Conservation (phyloP, 1,284 basidiomycete genomes). For the Porphyrellus sp. region DNA sequence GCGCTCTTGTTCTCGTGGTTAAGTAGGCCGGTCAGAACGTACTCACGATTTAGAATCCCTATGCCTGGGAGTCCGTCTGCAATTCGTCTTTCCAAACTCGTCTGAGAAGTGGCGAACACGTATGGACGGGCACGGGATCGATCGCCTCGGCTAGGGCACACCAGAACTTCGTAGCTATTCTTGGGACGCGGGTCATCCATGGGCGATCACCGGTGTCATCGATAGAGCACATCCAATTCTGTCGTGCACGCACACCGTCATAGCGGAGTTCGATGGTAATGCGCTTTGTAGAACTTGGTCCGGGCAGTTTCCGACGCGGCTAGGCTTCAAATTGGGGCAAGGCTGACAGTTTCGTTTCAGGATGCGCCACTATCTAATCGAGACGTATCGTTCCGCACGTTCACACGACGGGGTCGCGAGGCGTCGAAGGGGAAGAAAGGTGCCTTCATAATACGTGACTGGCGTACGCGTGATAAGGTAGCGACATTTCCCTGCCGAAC, state of each 20-base stretch:
- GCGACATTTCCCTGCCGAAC: neutral
- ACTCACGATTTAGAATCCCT: slow-evolving; percentile 21
- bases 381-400: slow-evolving; percentile 8
- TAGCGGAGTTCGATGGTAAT: slow-evolving; percentile 7
- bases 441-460: slow-evolving; percentile 21
- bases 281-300: neutral
- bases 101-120: slow-evolving; percentile 18
- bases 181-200: slow-evolving; percentile 9
- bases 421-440: neutral
- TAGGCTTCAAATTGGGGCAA: neutral
- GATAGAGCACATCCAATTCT: neutral
- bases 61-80: slow-evolving; percentile 24
- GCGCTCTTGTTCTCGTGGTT: slow-evolving; percentile 6
- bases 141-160: slow-evolving; percentile 4
- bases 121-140: slow-evolving; percentile 3
- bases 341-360: slow-evolving; percentile 14
- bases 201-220: slow-evolving; percentile 10
- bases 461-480: slow-evolving; percentile 3
- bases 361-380: slow-evolving; percentile 18
- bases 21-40: slow-evolving; percentile 1
- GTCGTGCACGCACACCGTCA: slow-evolving; percentile 6
- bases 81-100: slow-evolving; percentile 6
- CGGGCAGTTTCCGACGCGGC: slow-evolving; percentile 3
- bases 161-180: slow-evolving; percentile 7
- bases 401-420: slow-evolving; percentile 25